Evolutionary conservation across 192 early-diverging fungal species (phyloP).

Genomic region (Linnemannia elongata): DNA sequence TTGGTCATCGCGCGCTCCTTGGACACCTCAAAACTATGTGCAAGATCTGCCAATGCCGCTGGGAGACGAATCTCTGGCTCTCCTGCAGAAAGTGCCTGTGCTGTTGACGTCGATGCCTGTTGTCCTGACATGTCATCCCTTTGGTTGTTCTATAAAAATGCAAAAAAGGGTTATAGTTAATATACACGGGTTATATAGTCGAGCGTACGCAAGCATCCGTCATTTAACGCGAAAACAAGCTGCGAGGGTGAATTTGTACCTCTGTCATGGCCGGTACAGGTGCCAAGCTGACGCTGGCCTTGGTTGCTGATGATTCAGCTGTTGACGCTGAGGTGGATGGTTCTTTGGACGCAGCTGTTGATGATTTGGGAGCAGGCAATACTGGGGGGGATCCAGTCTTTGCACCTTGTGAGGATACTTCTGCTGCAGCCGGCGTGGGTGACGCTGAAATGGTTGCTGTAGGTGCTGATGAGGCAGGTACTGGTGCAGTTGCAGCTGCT

Average conservation of each 20-base stretch:
- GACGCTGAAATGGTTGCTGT: conserved; percentile 7
- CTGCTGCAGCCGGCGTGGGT: conserved; percentile 12
- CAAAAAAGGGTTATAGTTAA: background rate
- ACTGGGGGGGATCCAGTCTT: background rate
- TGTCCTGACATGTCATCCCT: background rate
- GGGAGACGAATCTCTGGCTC: conserved; percentile 65
- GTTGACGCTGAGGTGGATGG: background rate
- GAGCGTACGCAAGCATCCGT: background rate
- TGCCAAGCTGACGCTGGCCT: conserved; percentile 82
- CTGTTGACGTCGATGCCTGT: background rate
- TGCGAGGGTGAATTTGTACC: background rate
- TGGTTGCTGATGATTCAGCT: background rate
- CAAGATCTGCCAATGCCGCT: conserved; percentile 67
- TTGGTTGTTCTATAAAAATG: background rate
- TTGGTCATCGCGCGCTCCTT: conserved; percentile 62
- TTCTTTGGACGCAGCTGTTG: conserved; percentile 79
- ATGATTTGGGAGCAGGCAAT: background rate
- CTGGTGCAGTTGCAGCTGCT: background rate
- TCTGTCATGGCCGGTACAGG: conserved; percentile 70
- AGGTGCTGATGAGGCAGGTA: background rate
- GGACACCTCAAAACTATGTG: conserved; percentile 67
- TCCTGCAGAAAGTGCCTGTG: conserved; percentile 16
- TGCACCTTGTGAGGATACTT: conserved; percentile 14
- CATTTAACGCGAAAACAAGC: background rate
- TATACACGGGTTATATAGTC: background rate